Conservation (phyloP, 1,284 basidiomycete species). For the Irpex rosettiformis region DNA sequence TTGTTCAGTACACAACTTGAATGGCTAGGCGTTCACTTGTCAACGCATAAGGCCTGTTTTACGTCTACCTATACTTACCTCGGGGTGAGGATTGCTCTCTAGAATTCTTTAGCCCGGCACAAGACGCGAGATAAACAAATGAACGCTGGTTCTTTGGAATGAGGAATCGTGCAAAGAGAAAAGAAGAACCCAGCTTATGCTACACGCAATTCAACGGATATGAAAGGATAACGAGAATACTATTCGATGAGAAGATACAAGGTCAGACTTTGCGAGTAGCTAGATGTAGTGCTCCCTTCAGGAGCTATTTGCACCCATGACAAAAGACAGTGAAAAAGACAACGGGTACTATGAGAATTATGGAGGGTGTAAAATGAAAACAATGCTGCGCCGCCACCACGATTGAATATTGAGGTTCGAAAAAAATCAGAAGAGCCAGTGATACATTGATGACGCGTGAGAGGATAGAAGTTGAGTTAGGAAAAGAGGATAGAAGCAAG, state of each 20-base stretch:
- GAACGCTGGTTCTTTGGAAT: no score
- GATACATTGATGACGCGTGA: conserved; percentile 17
- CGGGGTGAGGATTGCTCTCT: no score
- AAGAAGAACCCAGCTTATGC: neutral
- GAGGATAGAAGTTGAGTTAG: conserved; percentile 7
- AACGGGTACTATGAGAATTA: conserved; percentile 2
- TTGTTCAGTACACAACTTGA: no score
- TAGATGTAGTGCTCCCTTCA: conserved; percentile 15
- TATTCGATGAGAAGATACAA: conserved; percentile 10
- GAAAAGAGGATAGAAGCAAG: conserved; percentile 5
- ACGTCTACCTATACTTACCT: no score
- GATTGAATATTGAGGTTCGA: conserved; percentile 3
- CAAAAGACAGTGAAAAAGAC: conserved; percentile 1
- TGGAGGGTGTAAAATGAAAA: conserved; percentile 13
- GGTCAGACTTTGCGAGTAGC: conserved; percentile 9
- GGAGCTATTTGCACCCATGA: conserved; percentile 9
- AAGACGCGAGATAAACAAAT: no score
- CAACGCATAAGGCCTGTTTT: no score
- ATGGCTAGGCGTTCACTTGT: no score
- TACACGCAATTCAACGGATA: neutral
- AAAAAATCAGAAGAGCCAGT: conserved; percentile 14
- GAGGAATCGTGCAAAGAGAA: neutral
- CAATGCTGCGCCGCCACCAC: conserved; percentile 6
- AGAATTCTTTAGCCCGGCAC: no score
- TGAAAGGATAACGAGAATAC: conserved; percentile 3